Evolutionary conservation across 1,284 basidiomycete species (phyloP), one percentile per base, ranked within the genome.

Genomic region (Malassezia dermatis): DNA sequence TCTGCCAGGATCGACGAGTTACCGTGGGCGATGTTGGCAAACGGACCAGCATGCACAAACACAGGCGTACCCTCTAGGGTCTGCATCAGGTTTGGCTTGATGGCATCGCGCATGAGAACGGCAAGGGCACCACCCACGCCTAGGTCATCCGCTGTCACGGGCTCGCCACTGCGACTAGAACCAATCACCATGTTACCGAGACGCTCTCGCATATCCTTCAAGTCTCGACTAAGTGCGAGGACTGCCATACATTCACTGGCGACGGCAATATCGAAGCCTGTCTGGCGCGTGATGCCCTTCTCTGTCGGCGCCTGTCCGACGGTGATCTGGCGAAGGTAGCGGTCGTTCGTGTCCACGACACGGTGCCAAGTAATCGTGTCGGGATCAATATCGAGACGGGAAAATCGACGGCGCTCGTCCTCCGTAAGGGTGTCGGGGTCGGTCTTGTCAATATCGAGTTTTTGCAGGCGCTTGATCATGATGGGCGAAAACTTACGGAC

Each of bases 61-160:
- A 98, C 94, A 31, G 93, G 93, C 1, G 93, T 98, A 48, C 93
- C 93, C 78, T 98, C 89, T 46, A 98, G 80, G 8, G 93, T 94
- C 78, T 98, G 93, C 93, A 98, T 98, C 63, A 98, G 77, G 74
- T 95, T 98, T 19, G 93, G 93, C 80, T 98, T 98, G 80, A 98
- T 93, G 19, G 94, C 89, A 72, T 98, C 93, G 80, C 96, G 96
- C 86, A 98, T 88, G 59, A 98, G 81, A 46, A 98, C 93, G 13
- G 94, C 88, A 59, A 98, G 83, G 53, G 93, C 93, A 60, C 93
- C 93, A 62, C 89, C 87, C 66, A 88, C 88, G 66, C 93, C 93
- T 58, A 98, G 82, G 76, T 98, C 93, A 75, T 98, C 94, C 19
- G 91, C 91, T 26, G 93, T 98, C 76, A 98, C 81, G 31, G 93